Base-by-base conservation (phyloP, 352 stramenopile genomes). In the Phytophthora sp. region DNA sequence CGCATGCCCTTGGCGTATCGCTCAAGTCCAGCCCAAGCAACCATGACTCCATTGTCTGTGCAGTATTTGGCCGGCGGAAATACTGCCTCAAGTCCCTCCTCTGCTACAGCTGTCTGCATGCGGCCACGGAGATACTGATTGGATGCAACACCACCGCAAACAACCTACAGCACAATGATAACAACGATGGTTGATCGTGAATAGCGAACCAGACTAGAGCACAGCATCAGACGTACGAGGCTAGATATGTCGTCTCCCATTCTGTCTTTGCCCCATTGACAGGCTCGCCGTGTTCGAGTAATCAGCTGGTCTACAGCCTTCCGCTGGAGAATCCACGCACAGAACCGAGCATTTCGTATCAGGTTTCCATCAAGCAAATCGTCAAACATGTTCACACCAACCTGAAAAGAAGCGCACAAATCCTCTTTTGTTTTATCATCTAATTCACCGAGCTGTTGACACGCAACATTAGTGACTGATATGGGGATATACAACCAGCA, bases 31-130 rank as follows among this genome's bases (percentile, higher is more conserved):
- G 96, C 92, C 96, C 96, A 99, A 2, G 97, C 97, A 42, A 98
- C 78, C 94, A 98, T 98, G 21, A 98, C 95, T 41, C 95, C 97
- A 69, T 99, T 99, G 85, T 99, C 98, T 2, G 97, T 99, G 79
- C 98, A 99, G 37, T 99, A 90, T 58, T 92, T 77, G 17, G 78
- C 67, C 5, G 87, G 84, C 17, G 84, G 79, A 24, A 92, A 86
- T 9, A 88, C 50, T 4, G 61, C 60, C 8, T 69, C 34, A 1
- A 94, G 39, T 2, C 62, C 72, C 62, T 93, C 81, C 39, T 84
- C 67, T 1, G 42, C n/a, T 23, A 74, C 82, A 23, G 86, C 63
- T 18, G 64, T 60, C 42, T 96, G 65, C 65, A 99, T 78, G 12
- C 95, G 81, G 15, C 56, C 57, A 10, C 97, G 88, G 20, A 99